Conservation (phyloP, 148 eudicot species). For the Diospyros lotus region DNA sequence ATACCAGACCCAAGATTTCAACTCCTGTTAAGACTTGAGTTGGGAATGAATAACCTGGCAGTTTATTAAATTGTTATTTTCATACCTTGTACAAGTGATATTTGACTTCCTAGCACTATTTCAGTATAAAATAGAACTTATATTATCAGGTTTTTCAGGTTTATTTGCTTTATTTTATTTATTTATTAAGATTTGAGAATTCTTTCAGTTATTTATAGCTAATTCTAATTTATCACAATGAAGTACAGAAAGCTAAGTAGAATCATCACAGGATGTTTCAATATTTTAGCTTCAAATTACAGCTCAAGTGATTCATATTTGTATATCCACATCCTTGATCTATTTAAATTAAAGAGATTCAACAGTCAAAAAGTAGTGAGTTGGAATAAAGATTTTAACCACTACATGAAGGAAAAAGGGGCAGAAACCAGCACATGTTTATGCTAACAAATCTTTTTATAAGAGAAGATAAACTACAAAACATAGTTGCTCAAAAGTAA, state of each 20-base stretch:
- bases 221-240: background rate
- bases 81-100: background rate
- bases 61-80: background rate
- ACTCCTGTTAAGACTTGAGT: too few relatives aligned
- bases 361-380: background rate
- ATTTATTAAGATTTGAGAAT: background rate
- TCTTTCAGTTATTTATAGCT: background rate
- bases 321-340: background rate
- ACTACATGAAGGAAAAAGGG: background rate
- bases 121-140: background rate
- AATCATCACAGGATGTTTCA: background rate
- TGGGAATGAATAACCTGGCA: background rate
- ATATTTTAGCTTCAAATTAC: background rate
- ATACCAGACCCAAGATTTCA: too few relatives aligned
- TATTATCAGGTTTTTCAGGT: background rate
- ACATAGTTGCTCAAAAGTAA: background rate
- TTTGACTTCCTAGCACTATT: background rate
- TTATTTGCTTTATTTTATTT: background rate
- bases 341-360: background rate
- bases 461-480: background rate
- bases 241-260: background rate
- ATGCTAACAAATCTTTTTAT: background rate
- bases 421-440: background rate
- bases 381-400: background rate
- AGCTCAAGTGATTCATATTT: background rate